Evolutionary conservation across 345 rosid genomes (phyloP), one percentile per base, ranked within the genome.

Genomic region (Eucalyptus pauciflora): DNA sequence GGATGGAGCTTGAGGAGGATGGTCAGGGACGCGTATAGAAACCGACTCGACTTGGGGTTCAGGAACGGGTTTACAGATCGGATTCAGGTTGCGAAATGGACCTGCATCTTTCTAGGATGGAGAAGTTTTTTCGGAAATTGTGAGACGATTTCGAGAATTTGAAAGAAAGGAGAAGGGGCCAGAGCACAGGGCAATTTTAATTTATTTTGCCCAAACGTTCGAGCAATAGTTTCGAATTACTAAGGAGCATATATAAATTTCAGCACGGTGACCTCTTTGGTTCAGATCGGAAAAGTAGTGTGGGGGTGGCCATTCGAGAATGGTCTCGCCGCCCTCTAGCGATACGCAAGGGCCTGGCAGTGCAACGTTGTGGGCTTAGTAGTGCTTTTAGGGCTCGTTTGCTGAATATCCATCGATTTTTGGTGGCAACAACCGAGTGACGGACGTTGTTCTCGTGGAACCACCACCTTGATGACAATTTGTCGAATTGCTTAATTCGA

Each of bases 331-430:
- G 37, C 37, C 76, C 10, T 64, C 20, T 7, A 16, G 37, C 20
- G 5, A 64, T 15, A 4, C 0, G 37, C 33, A n/a, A 51, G 71
- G 76, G 9, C 76, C 20, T 14, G 37, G 37, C 20, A 7, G 37
- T 2, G 76, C 37, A 14, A n/a, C 1, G 0, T 64, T 14, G 20
- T n/a, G 33, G 76, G 37, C 37, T 64, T 4, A 0, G 71, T 13
- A 64, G 76, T 10, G 10, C 37, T 64, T 64, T 13, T n/a, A 13
- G 37, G 71, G 76, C 9, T 64, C 9, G n/a, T 64, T n/a, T 16
- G 76, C 37, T 37, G 2, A 20, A 64, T 31, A n/a, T 64, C 2
- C 37, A n/a, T 64, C 76, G 37, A 64, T 64, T n/a, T 64, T 18
- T 13, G 15, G 37, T 14, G 71, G 71, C 71, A n/a, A 64, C 71